Base-by-base conservation (phyloP, 768 basidiomycete genomes). In the Favolaschia claudopus region DNA sequence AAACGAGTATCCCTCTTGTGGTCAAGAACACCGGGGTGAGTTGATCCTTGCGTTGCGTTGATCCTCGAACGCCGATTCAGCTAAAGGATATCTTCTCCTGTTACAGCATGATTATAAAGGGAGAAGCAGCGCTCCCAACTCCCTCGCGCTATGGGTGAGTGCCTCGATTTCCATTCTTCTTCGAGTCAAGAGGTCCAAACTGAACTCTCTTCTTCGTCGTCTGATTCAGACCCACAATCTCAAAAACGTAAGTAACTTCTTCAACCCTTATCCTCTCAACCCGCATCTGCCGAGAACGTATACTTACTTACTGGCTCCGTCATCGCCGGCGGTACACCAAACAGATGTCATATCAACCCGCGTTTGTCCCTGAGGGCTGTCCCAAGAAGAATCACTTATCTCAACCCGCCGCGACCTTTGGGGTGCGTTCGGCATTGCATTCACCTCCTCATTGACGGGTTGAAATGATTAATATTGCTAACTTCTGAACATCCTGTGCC, bases 11-110 rank as follows among this genome's bases (percentile, higher is more conserved):
- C 27, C 69, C 69, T 3, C 48, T 74, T 3, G 66, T 66, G 15
- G 67, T 74, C 28, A 72, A 74, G 48, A 74, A 74, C 51, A 71
- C 71, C 4, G 72, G 72, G 47, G 67, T 68, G 39, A 44, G 58
- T 47, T 9, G 17, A 15, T 22, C 31, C 44, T n/a, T n/a, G n/a
- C n/a, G n/a, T n/a, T n/a, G n/a, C n/a, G n/a, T n/a, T n/a, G n/a
- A n/a, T n/a, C n/a, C n/a, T 29, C 29, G 15, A 31, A 20, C 34
- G 13, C 20, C 10, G 31, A 36, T 15, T 38, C 7, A 33, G 7
- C 33, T 32, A 51, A 36, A 27, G 8, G 7, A 13, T 37, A 22
- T n/a, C n/a, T n/a, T n/a, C n/a, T n/a, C n/a, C n/a, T n/a, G n/a
- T n/a, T 43, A 13, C 25, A 69, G 68, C 68, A 69, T 36, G 68